Evolutionary conservation across 2,329 filamentous ascomycete genomes (phyloP), one percentile per base, ranked within the genome.

Genomic region (Nothophaeocryptopus gaeumannii): DNA sequence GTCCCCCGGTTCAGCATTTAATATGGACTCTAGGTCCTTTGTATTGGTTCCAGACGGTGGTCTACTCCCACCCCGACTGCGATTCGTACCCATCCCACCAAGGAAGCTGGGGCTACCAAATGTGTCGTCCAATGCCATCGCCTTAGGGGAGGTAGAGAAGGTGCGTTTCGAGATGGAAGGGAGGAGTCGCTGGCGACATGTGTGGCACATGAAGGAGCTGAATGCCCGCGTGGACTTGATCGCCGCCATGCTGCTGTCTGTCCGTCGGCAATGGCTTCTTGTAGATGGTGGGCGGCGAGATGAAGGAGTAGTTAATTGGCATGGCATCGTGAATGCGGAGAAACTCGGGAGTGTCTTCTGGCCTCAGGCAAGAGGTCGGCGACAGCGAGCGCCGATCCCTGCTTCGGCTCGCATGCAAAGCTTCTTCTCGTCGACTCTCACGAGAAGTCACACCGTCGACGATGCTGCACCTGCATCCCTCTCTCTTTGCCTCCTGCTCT

Each of bases 161-260:
- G 65, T 50, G 40, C 70, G 70, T 40, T 20, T 38, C n/a, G 56
- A 43, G 2, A 56, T 31, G 41, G 50, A 42, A 2, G 57, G 46
- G 29, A 59, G 51, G 16, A 65, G 54, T 39, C 60, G 57, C 13
- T 64, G 61, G 38, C 70, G 67, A 55, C 71, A 72, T 51, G 70
- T 67, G 51, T 69, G 53, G 61, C 68, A 72, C 34, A 63, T 60
- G 15, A 67, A 67, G 39, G 62, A 61, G 39, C 57, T 61, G 47
- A 72, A 58, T 26, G 65, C 58, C 14, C 62, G 56, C 13, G 57
- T 50, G 2, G 58, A 46, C 13, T 45, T 55, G 3, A 46, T 36
- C 10, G 56, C 47, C 11, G 60, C 61, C 61, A 64, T 64, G 20
- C 8, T 42, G 35, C 15, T 15, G 2, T 30, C n/a, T 31, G 29